Evolutionary conservation across 768 basidiomycete genomes (phyloP).

Genomic region (Amylocystis lapponica): DNA sequence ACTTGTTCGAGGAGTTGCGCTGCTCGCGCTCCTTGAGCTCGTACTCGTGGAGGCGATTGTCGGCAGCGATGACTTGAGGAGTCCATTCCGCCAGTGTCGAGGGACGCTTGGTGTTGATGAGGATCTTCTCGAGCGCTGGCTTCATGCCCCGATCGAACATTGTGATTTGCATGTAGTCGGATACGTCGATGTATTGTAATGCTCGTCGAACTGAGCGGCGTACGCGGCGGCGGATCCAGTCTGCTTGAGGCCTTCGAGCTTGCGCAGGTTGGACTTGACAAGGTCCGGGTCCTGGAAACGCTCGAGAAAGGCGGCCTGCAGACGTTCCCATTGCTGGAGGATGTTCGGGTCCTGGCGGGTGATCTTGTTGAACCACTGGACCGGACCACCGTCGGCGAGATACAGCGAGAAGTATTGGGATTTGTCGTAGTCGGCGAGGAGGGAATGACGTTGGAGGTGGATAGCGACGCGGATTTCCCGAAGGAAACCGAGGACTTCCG

Average conservation of each 20-base stretch:
- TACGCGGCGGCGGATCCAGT: slow-evolving; percentile 25
- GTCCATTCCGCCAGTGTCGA: slow-evolving; percentile 4
- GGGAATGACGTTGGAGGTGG: neutral
- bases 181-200: slow-evolving; percentile 23
- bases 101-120: slow-evolving; percentile 5
- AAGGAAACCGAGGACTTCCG: slow-evolving; percentile 3
- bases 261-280: slow-evolving; percentile 15
- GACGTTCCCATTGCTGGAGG: neutral
- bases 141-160: slow-evolving; percentile 27
- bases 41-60: slow-evolving; percentile 9
- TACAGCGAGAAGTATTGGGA: neutral
- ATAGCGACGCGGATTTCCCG: slow-evolving; percentile 1
- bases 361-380: slow-evolving; percentile 3
- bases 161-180: slow-evolving; percentile 29
- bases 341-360: neutral
- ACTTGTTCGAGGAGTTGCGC: no score
- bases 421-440: slow-evolving; percentile 4
- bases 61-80: neutral
- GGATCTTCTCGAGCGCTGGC: slow-evolving; percentile 17
- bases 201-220: slow-evolving; percentile 23
- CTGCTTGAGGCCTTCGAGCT: slow-evolving; percentile 27
- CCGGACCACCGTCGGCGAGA: slow-evolving; percentile 4
- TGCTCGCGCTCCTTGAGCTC: neutral
- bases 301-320: neutral
- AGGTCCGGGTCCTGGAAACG: slow-evolving; percentile 5